Base-by-base conservation (phyloP, 176 grass and related monocot genomes). In the Saccharum officinarum region DNA sequence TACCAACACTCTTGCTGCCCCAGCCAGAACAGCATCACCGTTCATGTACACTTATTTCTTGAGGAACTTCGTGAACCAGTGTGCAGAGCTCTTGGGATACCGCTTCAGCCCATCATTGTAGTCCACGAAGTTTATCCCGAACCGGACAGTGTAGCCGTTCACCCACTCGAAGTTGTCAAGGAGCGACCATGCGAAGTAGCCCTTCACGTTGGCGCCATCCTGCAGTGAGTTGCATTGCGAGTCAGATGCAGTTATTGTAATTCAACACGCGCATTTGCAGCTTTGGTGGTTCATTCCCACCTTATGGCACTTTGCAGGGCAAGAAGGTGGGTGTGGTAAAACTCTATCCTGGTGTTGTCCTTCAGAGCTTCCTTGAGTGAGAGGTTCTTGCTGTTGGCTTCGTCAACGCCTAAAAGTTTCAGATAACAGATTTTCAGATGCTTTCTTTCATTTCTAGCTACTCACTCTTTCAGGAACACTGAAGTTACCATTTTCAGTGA, bases 81-180 rank as follows among this genome's bases (percentile, higher is more conserved):
- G 62, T 17, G 90, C 85, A 0, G 90, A 95, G 3, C 22, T 79
- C 83, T 92, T 95, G 28, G 79, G 85, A 57, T 92, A 86, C 2
- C 90, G 63, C 76, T 92, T 95, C 22, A 36, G 26, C 1, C 75
- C 82, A n/a, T 92, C 55, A 1, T 44, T 9, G 16, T 76, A 91
- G 67, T 95, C 88, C 3, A 95, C 90, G 6, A 91, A 91, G 82
- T 90, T 59, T 28, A 95, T 78, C 61, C 93, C 93, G 17, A 95
- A 95, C 2, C 93, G 83, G 40, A 92, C 83, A 1, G 88, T 88
- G 83, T 89, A 95, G 0, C 88, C 93, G 26, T 38, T 70, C 0
- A 1, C 1, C 88, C 88, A 92, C 65, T 95, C 90, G 60, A 92
- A 95, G 45, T 95, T 91, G 63, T 95, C 90, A 6, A 92, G 75